Evolutionary conservation across 768 basidiomycete species (phyloP), one percentile per base, ranked within the genome.

Genomic region (Lactifluus subvellereus): DNA sequence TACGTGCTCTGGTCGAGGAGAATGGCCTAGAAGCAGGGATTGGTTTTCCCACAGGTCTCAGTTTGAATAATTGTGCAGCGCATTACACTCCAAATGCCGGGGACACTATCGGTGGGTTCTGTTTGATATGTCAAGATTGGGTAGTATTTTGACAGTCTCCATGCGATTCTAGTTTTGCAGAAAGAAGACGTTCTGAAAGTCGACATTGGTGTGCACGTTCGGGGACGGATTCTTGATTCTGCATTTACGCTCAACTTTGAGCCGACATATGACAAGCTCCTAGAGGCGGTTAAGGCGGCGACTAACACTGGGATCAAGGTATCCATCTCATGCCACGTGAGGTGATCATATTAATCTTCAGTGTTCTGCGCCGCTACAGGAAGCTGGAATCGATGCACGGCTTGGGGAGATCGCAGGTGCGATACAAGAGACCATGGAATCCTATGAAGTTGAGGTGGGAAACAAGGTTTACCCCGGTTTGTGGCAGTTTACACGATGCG

Each of bases 401-500:
- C 80, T 98, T 56, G 94, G 94, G 58, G 96, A 98, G 72, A 80
- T 99, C 37, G 97, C 87, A 2, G 94, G 85, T 0, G 82, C 83
- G 55, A 95, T 98, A 59, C 96, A 99, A 74, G 97, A 99, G 73
- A 95, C 94, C 2, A 99, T 99, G 97, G 94, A 98, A 71, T 93
- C 91, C 0, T 98, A 98, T 70, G 97, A 98, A 72, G 96, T 99
- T 11, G 92, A 94, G 70, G 84, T 95, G n/a, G 82, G 83, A 14
- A 88, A 91, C 27, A 92, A 93, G 69, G 80, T 87, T 8, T 79
- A 86, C 67, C 93, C 88, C 54, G 92, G 94, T 94, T 30, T 42
- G 73, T 67, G 42, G 22, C 32, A 11, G 50, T 48, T 52, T 42
- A 7, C 57, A 27, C 13, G 32, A 33, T 9, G 51, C 22, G 16